phyloP scores from a whole-genome alignment of 208 protist species.

The Leishmania tropica region DNA sequence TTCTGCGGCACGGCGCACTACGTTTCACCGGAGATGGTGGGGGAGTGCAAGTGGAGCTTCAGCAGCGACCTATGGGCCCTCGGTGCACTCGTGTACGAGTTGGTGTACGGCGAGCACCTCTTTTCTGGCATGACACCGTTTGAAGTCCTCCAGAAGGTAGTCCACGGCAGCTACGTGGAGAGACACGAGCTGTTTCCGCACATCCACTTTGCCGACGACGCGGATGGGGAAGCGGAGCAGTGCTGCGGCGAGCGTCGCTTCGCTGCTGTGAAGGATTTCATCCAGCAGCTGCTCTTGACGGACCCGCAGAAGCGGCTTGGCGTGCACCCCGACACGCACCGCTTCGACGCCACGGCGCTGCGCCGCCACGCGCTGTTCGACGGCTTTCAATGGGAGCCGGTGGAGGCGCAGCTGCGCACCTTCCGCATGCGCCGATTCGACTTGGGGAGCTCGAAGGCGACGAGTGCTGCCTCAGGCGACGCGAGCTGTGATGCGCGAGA shows the following conservation, averaged over 20 bases:
- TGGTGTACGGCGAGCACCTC: conserved; percentile 84
- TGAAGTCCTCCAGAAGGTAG: conserved; percentile 75
- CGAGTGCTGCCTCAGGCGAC: not conserved
- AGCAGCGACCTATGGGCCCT: conserved; percentile 95
- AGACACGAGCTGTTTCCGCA: conserved; percentile 44
- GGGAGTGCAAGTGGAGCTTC: conserved; percentile 92
- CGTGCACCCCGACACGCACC: conserved; percentile 47
- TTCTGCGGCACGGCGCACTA: conserved; percentile 95
- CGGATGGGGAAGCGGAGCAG: not conserved
- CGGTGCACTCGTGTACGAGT: conserved; percentile 94
- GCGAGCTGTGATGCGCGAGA: not conserved
- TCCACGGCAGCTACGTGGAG: conserved; percentile 38
- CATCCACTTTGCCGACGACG: conserved; percentile 40
- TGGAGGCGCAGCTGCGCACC: conserved; percentile 53
- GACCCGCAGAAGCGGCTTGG: conserved; percentile 78
- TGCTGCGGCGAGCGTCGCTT: conserved; percentile 24
- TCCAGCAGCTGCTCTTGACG: conserved; percentile 51
- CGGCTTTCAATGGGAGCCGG: conserved; percentile 64
- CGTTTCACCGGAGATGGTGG: conserved; percentile 95
- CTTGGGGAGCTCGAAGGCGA: not conserved
- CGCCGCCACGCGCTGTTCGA: conserved; percentile 70
- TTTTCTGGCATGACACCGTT: conserved; percentile 75
- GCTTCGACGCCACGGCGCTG: conserved; percentile 67
- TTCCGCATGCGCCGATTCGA: conserved; percentile 42
- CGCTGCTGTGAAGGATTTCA: conserved; percentile 69